A percentile compares a stretch with the other conserved stretches of the same genome.
These are phyloP conservation scores for Sordariomycetes sp. DNA, from an alignment of 2,329 filamentous ascomycete genomes.

Conservation along the genomic window DNA sequence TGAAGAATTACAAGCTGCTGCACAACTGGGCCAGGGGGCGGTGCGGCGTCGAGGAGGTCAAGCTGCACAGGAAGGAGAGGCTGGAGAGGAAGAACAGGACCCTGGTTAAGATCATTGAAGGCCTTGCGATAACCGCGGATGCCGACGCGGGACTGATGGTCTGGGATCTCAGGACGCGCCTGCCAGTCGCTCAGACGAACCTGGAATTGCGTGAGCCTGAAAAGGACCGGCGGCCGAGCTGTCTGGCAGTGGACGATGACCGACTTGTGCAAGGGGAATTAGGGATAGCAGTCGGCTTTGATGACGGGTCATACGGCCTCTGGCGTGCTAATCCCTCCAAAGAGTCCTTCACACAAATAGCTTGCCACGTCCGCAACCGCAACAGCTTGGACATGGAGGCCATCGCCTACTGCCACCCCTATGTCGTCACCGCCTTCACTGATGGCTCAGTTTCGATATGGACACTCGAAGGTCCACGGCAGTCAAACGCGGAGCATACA, in stretches of 20 bases:
- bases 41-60: slow-evolving; percentile 72
- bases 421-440: slow-evolving; percentile 69
- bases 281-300: slow-evolving; percentile 60
- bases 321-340: slow-evolving; percentile 55
- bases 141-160: slow-evolving; percentile 59
- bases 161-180: slow-evolving; percentile 63
- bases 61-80: slow-evolving; percentile 28
- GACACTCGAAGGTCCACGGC: slow-evolving; percentile 36
- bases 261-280: slow-evolving; percentile 32
- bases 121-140: slow-evolving; percentile 72
- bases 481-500: not conserved
- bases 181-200: slow-evolving; percentile 42
- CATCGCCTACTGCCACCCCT: slow-evolving; percentile 65
- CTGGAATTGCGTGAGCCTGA: slow-evolving; percentile 17
- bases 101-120: slow-evolving; percentile 68
- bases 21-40: slow-evolving; percentile 86
- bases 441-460: slow-evolving; percentile 71
- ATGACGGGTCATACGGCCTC: slow-evolving; percentile 61
- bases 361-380: too few relatives aligned
- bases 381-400: slow-evolving; percentile 42
- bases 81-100: slow-evolving; percentile 34
- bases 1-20: slow-evolving; percentile 75
- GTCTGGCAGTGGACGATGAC: slow-evolving; percentile 55
- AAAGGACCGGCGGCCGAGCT: slow-evolving; percentile 39
- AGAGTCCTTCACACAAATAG: too few relatives aligned